These are phyloP conservation scores for Eleusine coracana DNA, from an alignment of 176 grass and related monocot species.

Conservation along the genomic window DNA sequence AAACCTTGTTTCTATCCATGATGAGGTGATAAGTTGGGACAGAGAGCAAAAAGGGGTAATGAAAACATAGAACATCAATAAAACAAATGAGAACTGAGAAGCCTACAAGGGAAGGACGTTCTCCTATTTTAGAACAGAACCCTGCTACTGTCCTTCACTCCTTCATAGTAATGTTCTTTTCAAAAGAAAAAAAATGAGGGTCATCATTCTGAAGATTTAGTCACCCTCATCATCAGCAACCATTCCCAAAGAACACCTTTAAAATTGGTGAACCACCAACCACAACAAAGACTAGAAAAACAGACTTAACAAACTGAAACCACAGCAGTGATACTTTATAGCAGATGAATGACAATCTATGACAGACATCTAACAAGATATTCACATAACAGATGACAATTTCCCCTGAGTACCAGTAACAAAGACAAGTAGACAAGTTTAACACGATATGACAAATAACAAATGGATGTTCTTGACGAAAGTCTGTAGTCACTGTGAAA, in stretches of 20 bases:
- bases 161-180: too few relatives aligned
- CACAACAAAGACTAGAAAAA: constrained; percentile 7
- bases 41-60: not conserved
- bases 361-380: constrained; percentile 37
- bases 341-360: constrained; percentile 45
- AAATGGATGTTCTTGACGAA: constrained; percentile 47
- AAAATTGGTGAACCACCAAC: constrained; percentile 20
- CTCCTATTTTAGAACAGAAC: not conserved
- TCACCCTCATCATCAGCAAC: not conserved
- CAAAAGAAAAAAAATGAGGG: not conserved
- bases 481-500: constrained; percentile 39
- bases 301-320: constrained; percentile 23
- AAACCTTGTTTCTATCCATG: not conserved
- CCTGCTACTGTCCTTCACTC: too few relatives aligned
- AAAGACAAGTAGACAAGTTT: constrained; percentile 44
- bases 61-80: not conserved
- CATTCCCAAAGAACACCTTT: constrained; percentile 17
- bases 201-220: not conserved
- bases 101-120: not conserved
- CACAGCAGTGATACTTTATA: constrained; percentile 30
- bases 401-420: constrained; percentile 43
- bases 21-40: not conserved
- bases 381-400: constrained; percentile 44
- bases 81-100: not conserved
- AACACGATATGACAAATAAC: constrained; percentile 43